These are phyloP conservation scores for Ophiocordyceps robertsii DNA, from an alignment of 2,329 filamentous ascomycete genomes.

Conservation along the genomic window DNA sequence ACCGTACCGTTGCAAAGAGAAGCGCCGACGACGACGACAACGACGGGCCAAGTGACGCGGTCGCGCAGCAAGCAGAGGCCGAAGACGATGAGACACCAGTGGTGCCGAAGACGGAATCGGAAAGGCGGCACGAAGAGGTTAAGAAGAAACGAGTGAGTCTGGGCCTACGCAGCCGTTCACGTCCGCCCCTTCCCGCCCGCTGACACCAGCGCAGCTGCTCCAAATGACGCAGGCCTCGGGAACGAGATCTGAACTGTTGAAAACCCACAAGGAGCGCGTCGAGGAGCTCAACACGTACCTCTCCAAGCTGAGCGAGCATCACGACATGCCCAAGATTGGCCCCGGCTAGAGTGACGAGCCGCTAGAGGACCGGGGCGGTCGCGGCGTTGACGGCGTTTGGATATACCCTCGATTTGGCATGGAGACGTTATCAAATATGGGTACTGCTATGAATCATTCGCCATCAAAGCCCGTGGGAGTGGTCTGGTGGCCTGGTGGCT, in stretches of 20 bases:
- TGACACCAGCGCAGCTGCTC: conserved; percentile 47
- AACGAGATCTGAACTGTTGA: conserved; percentile 61
- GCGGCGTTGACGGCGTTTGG: conserved; percentile 13
- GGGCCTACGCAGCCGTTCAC: background rate
- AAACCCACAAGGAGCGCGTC: conserved; percentile 93
- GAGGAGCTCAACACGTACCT: conserved; percentile 93
- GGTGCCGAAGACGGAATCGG: conserved; percentile 65
- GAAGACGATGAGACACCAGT: conserved; percentile 15
- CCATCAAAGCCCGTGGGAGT: background rate
- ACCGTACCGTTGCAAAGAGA: conserved; percentile 6
- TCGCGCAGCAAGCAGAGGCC: conserved; percentile 17
- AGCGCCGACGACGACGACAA: conserved; percentile 5
- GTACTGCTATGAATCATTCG: background rate
- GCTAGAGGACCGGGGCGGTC: background rate
- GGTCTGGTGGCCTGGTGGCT: background rate
- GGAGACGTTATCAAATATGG: background rate
- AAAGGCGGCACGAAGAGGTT: conserved; percentile 68
- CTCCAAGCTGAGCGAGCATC: conserved; percentile 85
- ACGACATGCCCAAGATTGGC: conserved; percentile 76
- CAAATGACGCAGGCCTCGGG: conserved; percentile 54
- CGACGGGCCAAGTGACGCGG: conserved; percentile 13
- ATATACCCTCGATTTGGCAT: conserved; percentile 9
- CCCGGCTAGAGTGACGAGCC: conserved; percentile 31
- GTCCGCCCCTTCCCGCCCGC: background rate
- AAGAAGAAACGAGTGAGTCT: conserved; percentile 62